These are phyloP conservation scores for Brassica juncea DNA, from an alignment of 345 rosid species.

Conservation along the genomic window DNA sequence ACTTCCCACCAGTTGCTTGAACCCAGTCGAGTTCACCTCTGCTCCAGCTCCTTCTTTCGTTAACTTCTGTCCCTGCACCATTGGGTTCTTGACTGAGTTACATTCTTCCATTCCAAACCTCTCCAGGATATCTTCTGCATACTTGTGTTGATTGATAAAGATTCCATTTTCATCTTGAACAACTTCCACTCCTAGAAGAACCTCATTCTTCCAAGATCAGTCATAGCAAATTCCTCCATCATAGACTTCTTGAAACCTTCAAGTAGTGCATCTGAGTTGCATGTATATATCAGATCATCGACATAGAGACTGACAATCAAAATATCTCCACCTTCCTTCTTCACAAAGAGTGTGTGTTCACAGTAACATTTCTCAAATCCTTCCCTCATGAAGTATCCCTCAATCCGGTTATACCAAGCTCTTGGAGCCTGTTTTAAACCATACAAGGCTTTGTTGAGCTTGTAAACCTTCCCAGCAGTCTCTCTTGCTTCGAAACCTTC, in stretches of 20 bases:
- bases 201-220: neutral
- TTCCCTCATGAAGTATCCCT: neutral
- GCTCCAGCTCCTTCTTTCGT: neutral
- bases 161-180: neutral
- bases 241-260: neutral
- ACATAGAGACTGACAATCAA: neutral
- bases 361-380: neutral
- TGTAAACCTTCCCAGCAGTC: neutral
- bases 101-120: neutral
- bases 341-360: neutral
- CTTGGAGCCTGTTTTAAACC: neutral
- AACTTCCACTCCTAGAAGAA: neutral
- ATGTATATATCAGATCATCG: neutral
- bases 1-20: neutral
- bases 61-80: neutral
- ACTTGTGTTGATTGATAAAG: neutral
- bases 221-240: neutral
- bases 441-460: neutral
- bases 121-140: neutral
- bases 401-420: neutral
- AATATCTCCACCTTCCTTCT: neutral
- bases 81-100: neutral
- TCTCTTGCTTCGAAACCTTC: neutral
- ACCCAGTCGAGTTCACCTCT: neutral
- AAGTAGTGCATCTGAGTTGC: neutral